A percentile compares a stretch with the other conserved stretches of the same genome.
phyloP scores from a whole-genome alignment of 768 basidiomycete genomes.

The Leccinum aurantiacum region DNA sequence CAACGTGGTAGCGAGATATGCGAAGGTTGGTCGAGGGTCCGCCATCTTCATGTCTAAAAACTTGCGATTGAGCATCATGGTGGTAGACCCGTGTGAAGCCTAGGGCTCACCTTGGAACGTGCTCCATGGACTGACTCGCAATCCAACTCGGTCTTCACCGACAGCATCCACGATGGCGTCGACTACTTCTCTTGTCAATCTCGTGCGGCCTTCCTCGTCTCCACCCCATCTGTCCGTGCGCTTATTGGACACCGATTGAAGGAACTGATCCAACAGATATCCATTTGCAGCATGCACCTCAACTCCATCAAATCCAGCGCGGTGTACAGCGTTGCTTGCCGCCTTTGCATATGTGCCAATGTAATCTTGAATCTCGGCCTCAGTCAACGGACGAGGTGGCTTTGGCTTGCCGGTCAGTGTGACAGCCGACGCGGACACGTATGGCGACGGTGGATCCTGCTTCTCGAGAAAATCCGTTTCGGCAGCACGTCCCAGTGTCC shows the following conservation, averaged over 20 bases:
- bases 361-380: constrained; percentile 35
- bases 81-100: background rate
- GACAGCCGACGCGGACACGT: constrained; percentile 37
- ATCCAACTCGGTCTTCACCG: background rate
- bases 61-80: background rate
- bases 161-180: background rate
- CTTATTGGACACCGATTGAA: constrained; percentile 24
- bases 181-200: constrained; percentile 47
- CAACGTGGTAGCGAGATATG: background rate
- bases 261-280: constrained; percentile 59
- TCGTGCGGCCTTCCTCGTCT: constrained; percentile 46
- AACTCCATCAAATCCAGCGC: constrained; percentile 23
- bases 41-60: background rate
- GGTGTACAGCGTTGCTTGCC: constrained; percentile 33
- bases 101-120: background rate
- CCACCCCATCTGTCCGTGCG: constrained; percentile 50
- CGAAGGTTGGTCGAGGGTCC: background rate
- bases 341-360: constrained; percentile 31
- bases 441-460: constrained; percentile 34
- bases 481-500: constrained; percentile 56
- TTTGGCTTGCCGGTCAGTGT: constrained; percentile 13
- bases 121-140: background rate
- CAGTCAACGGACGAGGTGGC: constrained; percentile 19
- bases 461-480: constrained; percentile 33
- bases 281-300: constrained; percentile 45